phyloP scores from a whole-genome alignment of 805 yeast species.

The Saccharomycopsis capsularis region DNA sequence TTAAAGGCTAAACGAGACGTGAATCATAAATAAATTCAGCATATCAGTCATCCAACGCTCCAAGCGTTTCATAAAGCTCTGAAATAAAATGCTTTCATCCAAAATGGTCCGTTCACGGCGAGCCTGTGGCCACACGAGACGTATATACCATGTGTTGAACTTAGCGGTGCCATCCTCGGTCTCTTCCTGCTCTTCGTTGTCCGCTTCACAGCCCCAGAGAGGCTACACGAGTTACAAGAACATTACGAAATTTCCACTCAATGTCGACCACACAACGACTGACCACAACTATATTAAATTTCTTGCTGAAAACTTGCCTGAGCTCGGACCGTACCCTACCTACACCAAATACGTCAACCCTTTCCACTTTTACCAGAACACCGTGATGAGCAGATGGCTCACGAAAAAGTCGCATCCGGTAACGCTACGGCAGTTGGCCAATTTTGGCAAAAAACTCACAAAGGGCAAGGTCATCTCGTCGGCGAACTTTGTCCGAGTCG shows the following conservation, averaged over 20 bases:
- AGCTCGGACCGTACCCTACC: slow-evolving; percentile 33
- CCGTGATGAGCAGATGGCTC: slow-evolving; percentile 55
- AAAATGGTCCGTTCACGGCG: no score
- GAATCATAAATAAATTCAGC: no score
- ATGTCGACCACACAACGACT: slow-evolving; percentile 20
- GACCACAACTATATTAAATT: slow-evolving; percentile 19
- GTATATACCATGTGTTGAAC: no score
- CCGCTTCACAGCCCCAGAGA: no score
- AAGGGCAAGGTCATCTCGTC: slow-evolving; percentile 70
- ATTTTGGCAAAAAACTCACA: slow-evolving; percentile 74
- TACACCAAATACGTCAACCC: slow-evolving; percentile 43
- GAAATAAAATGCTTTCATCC: no score
- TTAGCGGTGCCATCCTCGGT: no score
- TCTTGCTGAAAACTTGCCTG: slow-evolving; percentile 20
- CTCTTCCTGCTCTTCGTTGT: no score
- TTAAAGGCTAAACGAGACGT: no score
- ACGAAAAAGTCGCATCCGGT: slow-evolving; percentile 78
- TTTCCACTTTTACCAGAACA: slow-evolving; percentile 85
- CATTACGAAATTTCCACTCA: slow-evolving; percentile 13
- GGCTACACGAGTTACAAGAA: not conserved
- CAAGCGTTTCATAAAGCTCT: no score
- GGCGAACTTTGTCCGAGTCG: slow-evolving; percentile 84
- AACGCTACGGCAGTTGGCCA: slow-evolving; percentile 81
- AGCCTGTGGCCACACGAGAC: no score
- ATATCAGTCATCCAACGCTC: no score